phyloP scores from a whole-genome alignment of 345 rosid genomes.

The Lenwebbia sp. region DNA sequence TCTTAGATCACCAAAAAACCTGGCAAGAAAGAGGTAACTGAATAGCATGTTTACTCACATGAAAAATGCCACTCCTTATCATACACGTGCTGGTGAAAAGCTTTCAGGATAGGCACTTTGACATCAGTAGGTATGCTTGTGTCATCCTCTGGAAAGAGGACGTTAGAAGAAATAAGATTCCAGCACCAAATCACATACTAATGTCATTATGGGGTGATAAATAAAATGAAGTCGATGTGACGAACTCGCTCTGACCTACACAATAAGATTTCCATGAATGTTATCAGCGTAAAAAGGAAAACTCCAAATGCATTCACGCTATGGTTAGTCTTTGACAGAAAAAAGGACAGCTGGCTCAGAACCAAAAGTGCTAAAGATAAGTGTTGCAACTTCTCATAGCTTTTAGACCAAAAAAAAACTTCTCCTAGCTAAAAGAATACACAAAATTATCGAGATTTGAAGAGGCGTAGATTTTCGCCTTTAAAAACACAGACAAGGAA shows the following conservation, averaged over 20 bases:
- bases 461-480: background rate
- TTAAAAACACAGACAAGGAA: background rate
- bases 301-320: background rate
- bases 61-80: conserved; percentile 76
- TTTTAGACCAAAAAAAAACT: background rate
- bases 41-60: conserved; percentile 37
- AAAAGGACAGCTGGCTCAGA: background rate
- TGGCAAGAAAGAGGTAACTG: background rate
- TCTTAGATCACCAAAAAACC: background rate
- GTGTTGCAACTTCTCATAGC: background rate
- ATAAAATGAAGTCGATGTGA: background rate
- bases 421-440: background rate
- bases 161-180: background rate
- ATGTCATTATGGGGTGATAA: background rate
- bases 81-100: conserved; percentile 75
- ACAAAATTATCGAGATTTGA: background rate
- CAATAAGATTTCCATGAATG: background rate
- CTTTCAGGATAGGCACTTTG: conserved; percentile 80
- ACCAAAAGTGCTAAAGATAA: background rate
- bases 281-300: background rate
- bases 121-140: conserved; percentile 77
- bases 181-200: background rate
- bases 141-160: conserved; percentile 75
- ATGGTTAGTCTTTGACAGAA: background rate
- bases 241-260: background rate